A percentile compares a stretch with the other conserved stretches of the same genome.
These are phyloP conservation scores for Candida neerlandica DNA, from an alignment of 1,139 yeast genomes.

Conservation along the genomic window DNA sequence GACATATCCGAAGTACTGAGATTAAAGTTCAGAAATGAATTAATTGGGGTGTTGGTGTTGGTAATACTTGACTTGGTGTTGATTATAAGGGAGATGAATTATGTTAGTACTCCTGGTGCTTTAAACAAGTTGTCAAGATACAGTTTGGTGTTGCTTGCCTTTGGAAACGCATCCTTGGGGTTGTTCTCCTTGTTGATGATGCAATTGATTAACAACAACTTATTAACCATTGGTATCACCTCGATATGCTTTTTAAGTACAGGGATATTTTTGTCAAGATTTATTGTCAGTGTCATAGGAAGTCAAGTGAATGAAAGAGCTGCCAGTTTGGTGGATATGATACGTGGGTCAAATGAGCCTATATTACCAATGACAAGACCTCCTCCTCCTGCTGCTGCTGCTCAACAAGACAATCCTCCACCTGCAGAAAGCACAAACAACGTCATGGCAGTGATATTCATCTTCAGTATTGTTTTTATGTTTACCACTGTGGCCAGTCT, in stretches of 20 bases:
- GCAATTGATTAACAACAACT: constrained; percentile 57
- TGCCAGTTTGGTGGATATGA: constrained; percentile 64
- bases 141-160: constrained; percentile 60
- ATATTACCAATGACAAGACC: constrained; percentile 14
- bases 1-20: constrained; percentile 54
- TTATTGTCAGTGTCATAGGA: constrained; percentile 66
- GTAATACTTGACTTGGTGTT: constrained; percentile 35
- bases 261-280: constrained; percentile 67
- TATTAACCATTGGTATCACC: constrained; percentile 67
- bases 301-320: constrained; percentile 77
- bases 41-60: constrained; percentile 51
- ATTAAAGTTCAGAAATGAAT: constrained; percentile 42
- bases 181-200: constrained; percentile 61
- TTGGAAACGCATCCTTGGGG: constrained; percentile 74
- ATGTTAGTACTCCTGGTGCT: constrained; percentile 77
- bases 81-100: constrained; percentile 62
- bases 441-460: constrained; percentile 63
- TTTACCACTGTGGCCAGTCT: constrained; percentile 60
- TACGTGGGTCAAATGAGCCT: constrained; percentile 42
- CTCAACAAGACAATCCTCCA: constrained; percentile 16
- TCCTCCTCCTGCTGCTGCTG: no score
- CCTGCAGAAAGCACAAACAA: constrained; percentile 57
- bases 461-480: constrained; percentile 54
- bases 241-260: constrained; percentile 71
- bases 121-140: constrained; percentile 43